These are phyloP conservation scores for Lithospermum erythrorhizon DNA, from an alignment of 257 asterid species.

Conservation along the genomic window DNA sequence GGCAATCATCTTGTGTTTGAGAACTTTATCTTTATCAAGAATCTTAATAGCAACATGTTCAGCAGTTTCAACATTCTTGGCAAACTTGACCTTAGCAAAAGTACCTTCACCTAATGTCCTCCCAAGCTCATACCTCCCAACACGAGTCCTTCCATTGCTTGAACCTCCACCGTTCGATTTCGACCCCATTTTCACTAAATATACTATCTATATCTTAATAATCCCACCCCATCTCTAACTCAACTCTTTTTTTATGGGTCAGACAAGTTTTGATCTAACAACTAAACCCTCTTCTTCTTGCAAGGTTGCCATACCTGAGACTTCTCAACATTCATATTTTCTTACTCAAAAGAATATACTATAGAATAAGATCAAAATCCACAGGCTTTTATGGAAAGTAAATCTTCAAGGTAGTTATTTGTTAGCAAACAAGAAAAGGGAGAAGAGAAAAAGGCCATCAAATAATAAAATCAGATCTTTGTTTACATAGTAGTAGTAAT, in stretches of 20 bases:
- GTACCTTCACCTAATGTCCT: constrained; percentile 86
- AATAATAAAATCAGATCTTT: background rate
- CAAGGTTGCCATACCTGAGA: constrained; percentile 97
- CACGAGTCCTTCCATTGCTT: constrained; percentile 47
- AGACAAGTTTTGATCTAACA: constrained; percentile 9
- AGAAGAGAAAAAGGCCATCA: background rate
- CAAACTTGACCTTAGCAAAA: constrained; percentile 91
- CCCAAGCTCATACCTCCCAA: constrained; percentile 86
- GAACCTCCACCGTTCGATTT: constrained; percentile 34
- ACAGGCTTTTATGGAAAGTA: background rate
- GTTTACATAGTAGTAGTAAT: background rate
- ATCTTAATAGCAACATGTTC: constrained; percentile 90
- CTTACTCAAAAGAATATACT: background rate
- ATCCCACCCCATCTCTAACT: constrained; percentile 38
- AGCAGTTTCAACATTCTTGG: constrained; percentile 62
- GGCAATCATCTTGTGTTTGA: constrained; percentile 81
- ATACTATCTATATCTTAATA: constrained; percentile 15
- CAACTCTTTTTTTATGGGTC: background rate
- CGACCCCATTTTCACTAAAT: constrained; percentile 39
- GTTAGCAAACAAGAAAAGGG: background rate
- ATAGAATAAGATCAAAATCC: background rate
- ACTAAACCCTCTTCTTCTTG: constrained; percentile 74
- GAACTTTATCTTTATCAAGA: constrained; percentile 85
- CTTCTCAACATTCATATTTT: constrained; percentile 51
- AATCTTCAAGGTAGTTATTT: background rate